Evolutionary conservation across 75 land plant genomes (phyloP).

Genomic region (Azolla pinnata): DNA sequence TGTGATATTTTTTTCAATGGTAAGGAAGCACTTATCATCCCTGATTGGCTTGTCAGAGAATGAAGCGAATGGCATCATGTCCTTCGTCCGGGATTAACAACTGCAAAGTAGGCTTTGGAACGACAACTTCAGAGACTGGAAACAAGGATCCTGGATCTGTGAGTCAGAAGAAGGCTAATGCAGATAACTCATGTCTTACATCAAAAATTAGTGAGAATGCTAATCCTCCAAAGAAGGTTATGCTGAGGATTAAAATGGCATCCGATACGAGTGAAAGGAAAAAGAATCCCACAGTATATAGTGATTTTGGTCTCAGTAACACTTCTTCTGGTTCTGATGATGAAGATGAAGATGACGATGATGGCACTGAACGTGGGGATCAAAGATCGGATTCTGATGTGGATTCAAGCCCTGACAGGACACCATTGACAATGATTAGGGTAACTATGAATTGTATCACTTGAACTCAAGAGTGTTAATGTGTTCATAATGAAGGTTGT

Average conservation of each 20-base stretch:
- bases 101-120: background rate
- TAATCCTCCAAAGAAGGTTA: slow-evolving; percentile 36
- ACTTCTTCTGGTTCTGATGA: slow-evolving; percentile 57
- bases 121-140: background rate
- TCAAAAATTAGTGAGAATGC: background rate
- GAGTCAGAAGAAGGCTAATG: background rate
- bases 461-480: no score
- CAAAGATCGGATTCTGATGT: slow-evolving; percentile 17
- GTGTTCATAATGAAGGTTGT: no score
- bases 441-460: no score
- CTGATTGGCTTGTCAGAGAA: no score
- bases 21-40: no score
- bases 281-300: slow-evolving; percentile 62
- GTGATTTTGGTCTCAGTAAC: slow-evolving; percentile 57
- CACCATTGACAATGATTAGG: slow-evolving; percentile 50
- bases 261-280: slow-evolving; percentile 29
- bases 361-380: background rate
- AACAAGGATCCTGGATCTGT: background rate
- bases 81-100: background rate
- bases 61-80: background rate
- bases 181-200: background rate
- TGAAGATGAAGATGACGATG: slow-evolving; percentile 40
- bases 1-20: no score
- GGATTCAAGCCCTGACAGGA: slow-evolving; percentile 29
- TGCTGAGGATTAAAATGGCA: slow-evolving; percentile 55